A percentile compares a stretch with the other conserved stretches of the same genome.
phyloP scores from a whole-genome alignment of 805 yeast species.

The Brettanomyces custersianus region DNA sequence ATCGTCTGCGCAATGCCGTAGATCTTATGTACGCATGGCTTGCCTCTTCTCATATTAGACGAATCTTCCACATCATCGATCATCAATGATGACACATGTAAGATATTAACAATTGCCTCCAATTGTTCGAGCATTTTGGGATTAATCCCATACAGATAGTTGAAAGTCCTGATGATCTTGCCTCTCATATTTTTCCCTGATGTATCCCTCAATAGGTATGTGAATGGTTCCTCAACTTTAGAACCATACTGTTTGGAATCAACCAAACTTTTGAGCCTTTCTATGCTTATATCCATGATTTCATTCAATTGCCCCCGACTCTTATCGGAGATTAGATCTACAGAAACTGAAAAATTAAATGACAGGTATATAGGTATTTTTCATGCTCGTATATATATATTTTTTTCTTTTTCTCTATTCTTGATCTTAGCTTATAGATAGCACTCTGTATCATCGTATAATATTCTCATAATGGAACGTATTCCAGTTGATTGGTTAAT shows the following conservation, averaged over 20 bases:
- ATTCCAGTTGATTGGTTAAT: constrained; percentile 31
- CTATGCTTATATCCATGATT: not conserved
- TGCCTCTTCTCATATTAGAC: constrained; percentile 64
- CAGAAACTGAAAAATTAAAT: too few species aligned
- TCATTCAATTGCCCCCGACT: not conserved
- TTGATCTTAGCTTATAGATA: too few species aligned
- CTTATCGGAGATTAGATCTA: not conserved
- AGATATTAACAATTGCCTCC: constrained; percentile 40
- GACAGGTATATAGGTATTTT: too few species aligned
- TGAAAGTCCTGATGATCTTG: constrained; percentile 42
- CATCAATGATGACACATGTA: constrained; percentile 59
- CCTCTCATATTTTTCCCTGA: constrained; percentile 52
- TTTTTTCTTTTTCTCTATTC: too few species aligned
- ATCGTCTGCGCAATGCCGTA: constrained; percentile 76
- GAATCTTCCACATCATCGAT: constrained; percentile 88
- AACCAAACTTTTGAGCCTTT: not conserved
- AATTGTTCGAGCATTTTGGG: constrained; percentile 29
- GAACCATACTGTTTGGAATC: constrained; percentile 16
- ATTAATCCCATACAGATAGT: constrained; percentile 39
- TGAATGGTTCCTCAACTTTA: constrained; percentile 33
- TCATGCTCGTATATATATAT: too few species aligned
- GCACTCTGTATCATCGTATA: too few species aligned
- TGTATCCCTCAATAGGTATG: constrained; percentile 34
- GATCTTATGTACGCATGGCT: constrained; percentile 67
- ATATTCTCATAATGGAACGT: constrained; percentile 27